phyloP scores from a whole-genome alignment of 768 basidiomycete genomes.

The Cystofilobasidium bisporidii region DNA sequence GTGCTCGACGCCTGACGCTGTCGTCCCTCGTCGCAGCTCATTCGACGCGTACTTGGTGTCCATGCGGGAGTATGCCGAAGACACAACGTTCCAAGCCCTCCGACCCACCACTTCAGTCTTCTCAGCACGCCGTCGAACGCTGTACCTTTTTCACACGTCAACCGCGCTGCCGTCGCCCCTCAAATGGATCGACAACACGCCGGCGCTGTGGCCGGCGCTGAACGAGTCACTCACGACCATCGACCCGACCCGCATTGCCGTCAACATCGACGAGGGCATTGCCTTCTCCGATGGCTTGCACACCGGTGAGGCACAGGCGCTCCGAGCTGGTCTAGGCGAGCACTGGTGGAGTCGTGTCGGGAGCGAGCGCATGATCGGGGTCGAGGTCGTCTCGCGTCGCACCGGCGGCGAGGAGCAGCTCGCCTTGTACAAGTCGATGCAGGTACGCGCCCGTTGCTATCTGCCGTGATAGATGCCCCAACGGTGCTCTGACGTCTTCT shows the following conservation, averaged over 20 bases:
- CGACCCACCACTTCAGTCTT: constrained; percentile 46
- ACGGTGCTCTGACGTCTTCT: no score
- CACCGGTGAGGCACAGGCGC: constrained; percentile 45
- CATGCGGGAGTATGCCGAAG: constrained; percentile 51
- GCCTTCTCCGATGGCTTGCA: constrained; percentile 49
- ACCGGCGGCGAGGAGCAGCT: constrained; percentile 42
- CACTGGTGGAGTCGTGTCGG: constrained; percentile 41
- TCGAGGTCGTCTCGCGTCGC: constrained; percentile 47
- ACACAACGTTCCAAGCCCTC: constrained; percentile 50
- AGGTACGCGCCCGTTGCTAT: constrained; percentile 6
- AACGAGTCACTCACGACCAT: constrained; percentile 38
- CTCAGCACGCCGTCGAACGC: constrained; percentile 47
- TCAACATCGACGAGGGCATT: constrained; percentile 47
- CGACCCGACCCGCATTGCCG: constrained; percentile 44
- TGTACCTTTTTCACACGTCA: constrained; percentile 47
- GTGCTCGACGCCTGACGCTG: no score
- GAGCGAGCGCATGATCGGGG: constrained; percentile 46
- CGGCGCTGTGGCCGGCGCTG: constrained; percentile 45
- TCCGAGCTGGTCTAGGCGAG: constrained; percentile 43
- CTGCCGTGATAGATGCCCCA: no score
- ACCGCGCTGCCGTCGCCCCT: constrained; percentile 41
- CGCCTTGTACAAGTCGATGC: constrained; percentile 44
- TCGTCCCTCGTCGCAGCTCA: neutral
- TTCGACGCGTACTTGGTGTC: constrained; percentile 30
- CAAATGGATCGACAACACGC: constrained; percentile 46